A percentile compares a stretch with the other conserved stretches of the same genome.
Evolutionary conservation across 2,329 filamentous ascomycete species (phyloP).

Genomic region (Chaetomiaceae sp.): DNA sequence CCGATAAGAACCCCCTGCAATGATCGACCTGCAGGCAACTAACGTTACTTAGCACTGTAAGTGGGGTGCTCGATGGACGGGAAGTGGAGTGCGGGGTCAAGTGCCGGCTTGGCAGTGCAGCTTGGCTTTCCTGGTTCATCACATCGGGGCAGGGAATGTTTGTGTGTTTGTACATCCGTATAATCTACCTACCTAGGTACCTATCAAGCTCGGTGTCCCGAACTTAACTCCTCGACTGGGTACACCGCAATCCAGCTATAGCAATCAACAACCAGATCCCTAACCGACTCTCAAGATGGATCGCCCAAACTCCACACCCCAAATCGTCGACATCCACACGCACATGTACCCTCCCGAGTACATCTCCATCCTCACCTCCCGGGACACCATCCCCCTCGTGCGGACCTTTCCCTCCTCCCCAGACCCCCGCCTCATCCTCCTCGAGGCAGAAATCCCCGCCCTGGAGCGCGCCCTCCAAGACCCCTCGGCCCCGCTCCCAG

Average conservation of each 20-base stretch:
- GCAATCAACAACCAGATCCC: neutral
- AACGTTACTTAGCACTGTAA: no score
- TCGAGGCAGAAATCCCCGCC: slow-evolving; percentile 37
- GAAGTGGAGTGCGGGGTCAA: slow-evolving; percentile 13
- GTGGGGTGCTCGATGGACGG: slow-evolving; percentile 6
- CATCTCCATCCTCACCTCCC: slow-evolving; percentile 55
- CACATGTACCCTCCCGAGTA: slow-evolving; percentile 66
- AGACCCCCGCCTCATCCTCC: slow-evolving; percentile 56
- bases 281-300: no score
- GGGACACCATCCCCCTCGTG: slow-evolving; percentile 64
- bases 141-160: neutral
- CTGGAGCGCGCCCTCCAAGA: slow-evolving; percentile 41
- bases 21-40: no score
- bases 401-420: slow-evolving; percentile 55
- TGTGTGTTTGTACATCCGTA: no score
- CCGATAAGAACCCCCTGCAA: no score
- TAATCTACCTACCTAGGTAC: no score
- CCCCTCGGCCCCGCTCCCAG: slow-evolving; percentile 56
- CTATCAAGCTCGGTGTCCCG: no score
- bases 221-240: neutral
- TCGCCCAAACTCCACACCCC: slow-evolving; percentile 13
- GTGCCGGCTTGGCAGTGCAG: slow-evolving; percentile 13
- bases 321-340: slow-evolving; percentile 63
- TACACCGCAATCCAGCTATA: neutral
- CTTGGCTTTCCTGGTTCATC: neutral